Conservation (phyloP, 352 stramenopile species). For the Phytopythium sindhum region DNA sequence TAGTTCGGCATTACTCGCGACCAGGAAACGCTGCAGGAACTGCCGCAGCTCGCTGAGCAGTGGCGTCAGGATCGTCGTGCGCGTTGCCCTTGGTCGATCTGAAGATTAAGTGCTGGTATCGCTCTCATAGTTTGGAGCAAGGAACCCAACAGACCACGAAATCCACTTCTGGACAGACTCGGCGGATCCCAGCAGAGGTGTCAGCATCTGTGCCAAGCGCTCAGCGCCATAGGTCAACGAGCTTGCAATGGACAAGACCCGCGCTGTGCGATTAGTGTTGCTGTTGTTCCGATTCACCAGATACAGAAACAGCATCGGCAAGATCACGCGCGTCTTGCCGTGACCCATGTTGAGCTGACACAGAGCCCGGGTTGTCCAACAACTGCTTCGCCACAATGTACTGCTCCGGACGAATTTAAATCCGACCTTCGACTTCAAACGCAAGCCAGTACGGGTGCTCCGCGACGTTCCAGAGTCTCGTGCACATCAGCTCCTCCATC, state of each 20-base stretch:
- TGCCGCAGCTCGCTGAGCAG: conserved; percentile 64
- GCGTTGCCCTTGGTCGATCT: conserved; percentile 45
- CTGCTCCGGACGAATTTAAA: conserved; percentile 85
- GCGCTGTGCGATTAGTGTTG: too few species aligned
- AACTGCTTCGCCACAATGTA: conserved; percentile 73
- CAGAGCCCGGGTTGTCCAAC: conserved; percentile 57
- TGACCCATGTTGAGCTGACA: conserved; percentile 87
- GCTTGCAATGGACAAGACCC: too few species aligned
- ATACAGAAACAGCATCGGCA: conserved; percentile 86
- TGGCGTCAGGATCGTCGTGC: conserved; percentile 56
- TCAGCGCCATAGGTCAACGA: too few species aligned
- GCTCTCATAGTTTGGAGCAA: too few species aligned
- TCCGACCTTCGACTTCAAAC: conserved; percentile 78
- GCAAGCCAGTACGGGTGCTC: conserved; percentile 80
- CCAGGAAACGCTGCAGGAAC: conserved; percentile 61
- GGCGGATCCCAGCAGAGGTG: too few species aligned
- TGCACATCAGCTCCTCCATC: conserved; percentile 51
- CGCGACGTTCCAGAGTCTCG: conserved; percentile 37
- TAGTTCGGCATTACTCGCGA: conserved; percentile 34
- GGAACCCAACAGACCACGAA: too few species aligned
- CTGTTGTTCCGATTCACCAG: conserved; percentile 37
- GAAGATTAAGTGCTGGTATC: too few species aligned
- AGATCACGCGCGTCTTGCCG: conserved; percentile 87
- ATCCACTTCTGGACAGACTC: too few species aligned
- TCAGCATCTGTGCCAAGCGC: too few species aligned